These are phyloP conservation scores for Lentinula sp. DNA, from an alignment of 768 basidiomycete species.

Conservation along the genomic window DNA sequence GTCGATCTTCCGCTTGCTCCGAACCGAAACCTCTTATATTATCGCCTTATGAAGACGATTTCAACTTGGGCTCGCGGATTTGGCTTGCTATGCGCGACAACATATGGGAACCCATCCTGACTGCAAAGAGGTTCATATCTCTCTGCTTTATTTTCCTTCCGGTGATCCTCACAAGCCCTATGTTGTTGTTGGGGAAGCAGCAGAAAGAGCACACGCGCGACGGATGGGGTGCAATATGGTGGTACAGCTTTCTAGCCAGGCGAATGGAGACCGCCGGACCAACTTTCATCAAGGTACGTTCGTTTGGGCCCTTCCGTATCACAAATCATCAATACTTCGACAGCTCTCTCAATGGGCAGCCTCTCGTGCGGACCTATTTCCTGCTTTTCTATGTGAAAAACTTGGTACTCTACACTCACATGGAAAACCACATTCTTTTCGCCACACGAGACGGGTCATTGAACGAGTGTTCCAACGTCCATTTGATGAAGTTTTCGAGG, in stretches of 20 bases:
- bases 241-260: constrained; percentile 75
- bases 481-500: constrained; percentile 87
- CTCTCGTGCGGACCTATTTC: constrained; percentile 91
- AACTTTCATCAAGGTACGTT: constrained; percentile 86
- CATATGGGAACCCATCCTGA: constrained; percentile 83
- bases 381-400: constrained; percentile 74
- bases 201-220: constrained; percentile 59
- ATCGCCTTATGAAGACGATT: constrained; percentile 64
- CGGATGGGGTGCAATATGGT: constrained; percentile 93
- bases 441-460: constrained; percentile 76
- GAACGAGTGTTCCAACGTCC: constrained; percentile 77
- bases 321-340: constrained; percentile 9
- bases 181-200: constrained; percentile 67
- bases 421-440: constrained; percentile 73
- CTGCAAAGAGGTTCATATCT: constrained; percentile 75
- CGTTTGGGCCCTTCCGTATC: not conserved
- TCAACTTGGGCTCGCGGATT: constrained; percentile 39
- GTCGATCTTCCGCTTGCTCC: constrained; percentile 17
- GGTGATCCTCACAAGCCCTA: constrained; percentile 76
- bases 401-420: constrained; percentile 86
- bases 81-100: constrained; percentile 42
- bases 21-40: constrained; percentile 33
- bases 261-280: constrained; percentile 96
- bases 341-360: constrained; percentile 99
- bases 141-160: constrained; percentile 83